These are phyloP conservation scores for Phytophthora crassamura DNA, from an alignment of 352 stramenopile species.

Conservation along the genomic window DNA sequence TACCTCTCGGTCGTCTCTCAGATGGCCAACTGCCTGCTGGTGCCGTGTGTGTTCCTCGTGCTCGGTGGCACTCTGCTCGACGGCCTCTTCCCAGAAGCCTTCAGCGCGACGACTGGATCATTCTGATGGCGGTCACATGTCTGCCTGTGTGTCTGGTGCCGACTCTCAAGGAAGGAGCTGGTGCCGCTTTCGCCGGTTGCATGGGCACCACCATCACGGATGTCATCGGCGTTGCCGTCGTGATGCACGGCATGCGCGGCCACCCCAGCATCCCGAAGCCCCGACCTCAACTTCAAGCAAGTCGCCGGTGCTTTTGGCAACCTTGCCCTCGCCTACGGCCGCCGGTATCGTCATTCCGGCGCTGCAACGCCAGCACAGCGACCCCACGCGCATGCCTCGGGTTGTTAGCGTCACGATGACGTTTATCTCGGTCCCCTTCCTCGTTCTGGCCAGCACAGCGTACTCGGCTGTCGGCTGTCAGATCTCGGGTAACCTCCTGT, in stretches of 20 bases:
- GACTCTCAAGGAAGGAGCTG: slow-evolving; percentile 58
- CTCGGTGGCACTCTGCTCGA: slow-evolving; percentile 48
- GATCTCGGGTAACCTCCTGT: slow-evolving; percentile 64
- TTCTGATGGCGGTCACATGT: slow-evolving; percentile 48
- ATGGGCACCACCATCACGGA: slow-evolving; percentile 55
- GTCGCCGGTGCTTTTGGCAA: slow-evolving; percentile 56
- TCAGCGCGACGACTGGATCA: slow-evolving; percentile 47
- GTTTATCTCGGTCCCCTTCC: slow-evolving; percentile 49
- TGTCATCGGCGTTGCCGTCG: slow-evolving; percentile 43
- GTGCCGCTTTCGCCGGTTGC: slow-evolving; percentile 45
- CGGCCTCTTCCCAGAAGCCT: slow-evolving; percentile 49
- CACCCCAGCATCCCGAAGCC: slow-evolving; percentile 36
- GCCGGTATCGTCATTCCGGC: slow-evolving; percentile 56
- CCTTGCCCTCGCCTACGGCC: slow-evolving; percentile 59
- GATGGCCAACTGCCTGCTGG: slow-evolving; percentile 49
- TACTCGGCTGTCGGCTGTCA: slow-evolving; percentile 57
- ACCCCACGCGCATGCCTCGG: slow-evolving; percentile 59
- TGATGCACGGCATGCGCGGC: slow-evolving; percentile 49
- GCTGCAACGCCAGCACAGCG: slow-evolving; percentile 55
- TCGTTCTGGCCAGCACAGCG: slow-evolving; percentile 48
- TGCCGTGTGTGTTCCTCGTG: slow-evolving; percentile 56
- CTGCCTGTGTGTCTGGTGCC: slow-evolving; percentile 54
- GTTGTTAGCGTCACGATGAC: slow-evolving; percentile 52
- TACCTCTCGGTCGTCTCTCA: slow-evolving; percentile 47
- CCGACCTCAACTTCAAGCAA: slow-evolving; percentile 55